Evolutionary conservation across 2,329 filamentous ascomycete genomes (phyloP).

Genomic region (Chaetomium sp.): DNA sequence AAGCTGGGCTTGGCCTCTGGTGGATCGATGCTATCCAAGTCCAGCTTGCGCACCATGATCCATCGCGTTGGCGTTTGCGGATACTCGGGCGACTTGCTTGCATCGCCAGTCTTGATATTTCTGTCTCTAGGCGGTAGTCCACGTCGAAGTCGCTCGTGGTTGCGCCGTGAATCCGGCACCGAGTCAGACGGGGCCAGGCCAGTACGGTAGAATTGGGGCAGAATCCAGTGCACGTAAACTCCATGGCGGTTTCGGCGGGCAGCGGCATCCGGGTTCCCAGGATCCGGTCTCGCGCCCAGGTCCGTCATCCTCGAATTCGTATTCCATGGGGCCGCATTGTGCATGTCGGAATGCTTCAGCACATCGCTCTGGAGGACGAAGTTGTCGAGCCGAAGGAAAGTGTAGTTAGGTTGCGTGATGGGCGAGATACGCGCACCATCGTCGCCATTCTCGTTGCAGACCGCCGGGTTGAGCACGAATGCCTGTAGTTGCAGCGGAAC

Average conservation of each 20-base stretch:
- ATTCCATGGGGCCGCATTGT: constrained; percentile 39
- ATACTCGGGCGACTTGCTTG: constrained; percentile 16
- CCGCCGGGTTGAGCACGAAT: not conserved
- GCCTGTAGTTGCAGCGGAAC: constrained; percentile 9
- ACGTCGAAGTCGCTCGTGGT: constrained; percentile 1
- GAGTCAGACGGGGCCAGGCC: constrained; percentile 29
- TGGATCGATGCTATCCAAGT: constrained; percentile 28
- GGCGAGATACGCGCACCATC: constrained; percentile 1
- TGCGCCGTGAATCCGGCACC: not conserved
- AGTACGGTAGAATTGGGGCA: constrained; percentile 44
- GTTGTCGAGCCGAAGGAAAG: constrained; percentile 44
- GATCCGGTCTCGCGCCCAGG: constrained; percentile 34
- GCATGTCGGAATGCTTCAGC: constrained; percentile 42
- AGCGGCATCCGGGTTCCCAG: not conserved
- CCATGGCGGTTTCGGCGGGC: constrained; percentile 40
- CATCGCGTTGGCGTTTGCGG: constrained; percentile 41
- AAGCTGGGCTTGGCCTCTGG: constrained; percentile 6
- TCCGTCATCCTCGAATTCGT: constrained; percentile 44
- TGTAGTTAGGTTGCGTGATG: constrained; percentile 51
- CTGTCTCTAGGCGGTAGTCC: not conserved
- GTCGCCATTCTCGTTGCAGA: constrained; percentile 4
- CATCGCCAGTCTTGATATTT: not conserved
- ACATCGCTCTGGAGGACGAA: constrained; percentile 45
- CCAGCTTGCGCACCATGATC: constrained; percentile 42
- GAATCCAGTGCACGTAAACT: constrained; percentile 48